A percentile compares a stretch with the other conserved stretches of the same genome.
Conservation (phyloP, 257 asterid genomes). For the Apocynum venetum region DNA sequence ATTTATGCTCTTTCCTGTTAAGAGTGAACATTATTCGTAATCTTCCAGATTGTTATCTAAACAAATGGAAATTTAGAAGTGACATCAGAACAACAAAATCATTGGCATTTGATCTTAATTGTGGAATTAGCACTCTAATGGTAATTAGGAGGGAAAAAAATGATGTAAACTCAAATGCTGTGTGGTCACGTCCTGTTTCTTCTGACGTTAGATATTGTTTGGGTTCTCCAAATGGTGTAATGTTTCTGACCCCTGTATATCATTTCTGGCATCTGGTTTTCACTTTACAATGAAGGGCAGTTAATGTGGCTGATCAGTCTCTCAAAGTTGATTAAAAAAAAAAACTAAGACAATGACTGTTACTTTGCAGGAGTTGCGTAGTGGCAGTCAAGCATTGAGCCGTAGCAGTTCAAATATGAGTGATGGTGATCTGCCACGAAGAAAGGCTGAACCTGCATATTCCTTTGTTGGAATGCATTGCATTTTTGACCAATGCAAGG, state of each 20-base stretch:
- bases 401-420: slow-evolving; percentile 69
- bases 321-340: neutral
- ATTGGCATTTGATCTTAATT: neutral
- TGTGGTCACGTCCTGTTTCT: neutral
- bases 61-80: neutral
- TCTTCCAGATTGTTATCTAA: neutral
- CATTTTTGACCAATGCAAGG: slow-evolving; percentile 95
- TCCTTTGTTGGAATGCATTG: slow-evolving; percentile 99
- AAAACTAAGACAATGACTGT: neutral
- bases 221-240: neutral
- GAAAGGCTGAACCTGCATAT: slow-evolving; percentile 84
- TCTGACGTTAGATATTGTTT: neutral
- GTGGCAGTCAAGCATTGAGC: slow-evolving; percentile 61
- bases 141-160: neutral
- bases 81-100: neutral
- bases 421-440: slow-evolving; percentile 60
- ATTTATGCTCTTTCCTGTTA: neutral
- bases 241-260: neutral
- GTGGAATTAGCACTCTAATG: neutral
- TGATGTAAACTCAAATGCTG: neutral
- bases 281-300: neutral
- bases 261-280: neutral
- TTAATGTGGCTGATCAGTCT: neutral
- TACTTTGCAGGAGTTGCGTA: slow-evolving; percentile 51
- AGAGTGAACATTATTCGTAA: neutral